A percentile compares a stretch with the other conserved stretches of the same genome.
Evolutionary conservation across 257 asterid genomes (phyloP).

Genomic region (Ligustrum vulgare): DNA sequence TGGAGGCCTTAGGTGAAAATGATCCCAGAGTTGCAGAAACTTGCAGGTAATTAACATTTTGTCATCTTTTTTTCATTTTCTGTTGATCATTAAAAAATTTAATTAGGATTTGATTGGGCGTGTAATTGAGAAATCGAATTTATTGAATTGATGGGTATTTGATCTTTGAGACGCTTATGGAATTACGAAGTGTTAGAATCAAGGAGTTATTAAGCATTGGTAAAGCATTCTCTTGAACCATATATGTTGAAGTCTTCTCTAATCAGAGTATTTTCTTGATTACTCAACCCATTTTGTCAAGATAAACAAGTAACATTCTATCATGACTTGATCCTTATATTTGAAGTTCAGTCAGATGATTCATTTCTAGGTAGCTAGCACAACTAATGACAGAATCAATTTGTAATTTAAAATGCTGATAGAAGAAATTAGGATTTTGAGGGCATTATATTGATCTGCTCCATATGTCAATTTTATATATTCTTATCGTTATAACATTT

Average conservation of each 20-base stretch:
- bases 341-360: background rate
- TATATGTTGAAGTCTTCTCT: background rate
- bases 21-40: conserved; percentile 97
- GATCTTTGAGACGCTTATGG: background rate
- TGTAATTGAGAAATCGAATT: background rate
- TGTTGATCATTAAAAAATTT: background rate
- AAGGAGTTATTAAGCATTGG: background rate
- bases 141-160: conserved; percentile 2
- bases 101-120: background rate
- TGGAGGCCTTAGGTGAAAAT: conserved; percentile 89
- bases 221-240: background rate
- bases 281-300: background rate
- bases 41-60: conserved; percentile 57
- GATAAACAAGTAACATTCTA: background rate
- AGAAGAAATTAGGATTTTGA: background rate
- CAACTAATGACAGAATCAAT: background rate
- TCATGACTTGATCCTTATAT: background rate
- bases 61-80: background rate
- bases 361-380: background rate
- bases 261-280: background rate
- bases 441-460: background rate
- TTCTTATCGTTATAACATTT: background rate
- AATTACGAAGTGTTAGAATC: background rate
- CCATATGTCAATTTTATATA: background rate
- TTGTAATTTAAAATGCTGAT: background rate